Conservation (phyloP, 768 basidiomycete species). For the Pisolithus marmoratus region DNA sequence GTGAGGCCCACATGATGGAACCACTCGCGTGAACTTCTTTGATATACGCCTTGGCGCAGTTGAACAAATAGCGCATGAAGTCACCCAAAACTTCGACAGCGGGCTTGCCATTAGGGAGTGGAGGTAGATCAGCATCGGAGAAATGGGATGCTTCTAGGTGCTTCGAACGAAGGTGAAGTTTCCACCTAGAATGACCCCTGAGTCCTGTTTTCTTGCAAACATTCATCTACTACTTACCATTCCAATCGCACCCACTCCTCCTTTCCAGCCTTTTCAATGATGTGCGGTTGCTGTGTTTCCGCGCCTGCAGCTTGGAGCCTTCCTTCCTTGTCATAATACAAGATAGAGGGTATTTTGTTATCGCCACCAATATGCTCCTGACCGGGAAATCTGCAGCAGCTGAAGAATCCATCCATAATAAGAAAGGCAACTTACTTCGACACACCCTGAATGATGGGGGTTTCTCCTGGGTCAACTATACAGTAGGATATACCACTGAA, state of each 20-base stretch:
- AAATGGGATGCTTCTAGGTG: slow-evolving; percentile 17
- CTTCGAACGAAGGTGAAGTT: slow-evolving; percentile 29
- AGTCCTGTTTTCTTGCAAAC: neutral
- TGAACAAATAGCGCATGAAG: slow-evolving; percentile 42
- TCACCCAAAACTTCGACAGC: slow-evolving; percentile 42
- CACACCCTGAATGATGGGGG: slow-evolving; percentile 15
- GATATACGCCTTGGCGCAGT: slow-evolving; percentile 38
- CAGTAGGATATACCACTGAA: slow-evolving; percentile 45
- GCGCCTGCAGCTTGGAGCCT: slow-evolving; percentile 38
- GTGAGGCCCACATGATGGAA: slow-evolving; percentile 33
- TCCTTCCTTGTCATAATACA: slow-evolving; percentile 41
- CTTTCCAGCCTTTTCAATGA: slow-evolving; percentile 36
- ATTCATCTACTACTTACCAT: slow-evolving; percentile 15
- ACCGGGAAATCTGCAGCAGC: slow-evolving; percentile 36
- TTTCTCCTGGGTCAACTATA: slow-evolving; percentile 26
- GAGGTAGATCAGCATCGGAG: slow-evolving; percentile 30
- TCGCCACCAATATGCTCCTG: slow-evolving; percentile 41
- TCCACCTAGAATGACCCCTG: slow-evolving; percentile 23
- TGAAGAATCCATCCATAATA: neutral
- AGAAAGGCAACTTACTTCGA: slow-evolving; percentile 12
- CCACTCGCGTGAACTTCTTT: slow-evolving; percentile 41
- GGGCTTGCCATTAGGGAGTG: slow-evolving; percentile 35
- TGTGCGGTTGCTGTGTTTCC: slow-evolving; percentile 35
- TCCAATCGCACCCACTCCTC: slow-evolving; percentile 24
- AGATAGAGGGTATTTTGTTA: slow-evolving; percentile 47